Conservation (phyloP, 2,329 filamentous ascomycete species). For the Rutstroemia sp. region DNA sequence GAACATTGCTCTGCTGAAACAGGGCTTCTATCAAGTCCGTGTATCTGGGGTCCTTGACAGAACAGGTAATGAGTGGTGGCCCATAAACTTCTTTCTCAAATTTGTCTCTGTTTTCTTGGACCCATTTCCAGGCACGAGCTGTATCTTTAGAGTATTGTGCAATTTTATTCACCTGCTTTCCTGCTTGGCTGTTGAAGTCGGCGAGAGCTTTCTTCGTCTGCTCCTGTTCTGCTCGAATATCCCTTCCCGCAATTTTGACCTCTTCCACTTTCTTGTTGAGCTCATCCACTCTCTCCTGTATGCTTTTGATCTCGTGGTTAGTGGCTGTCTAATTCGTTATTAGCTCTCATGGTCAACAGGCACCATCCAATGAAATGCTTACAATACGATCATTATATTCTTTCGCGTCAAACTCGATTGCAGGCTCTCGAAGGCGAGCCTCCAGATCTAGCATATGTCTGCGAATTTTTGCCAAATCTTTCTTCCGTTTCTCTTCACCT, state of each 20-base stretch:
- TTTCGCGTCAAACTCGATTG: slow-evolving; percentile 59
- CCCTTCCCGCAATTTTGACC: slow-evolving; percentile 27
- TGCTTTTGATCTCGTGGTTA: slow-evolving; percentile 48
- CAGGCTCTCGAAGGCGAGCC: slow-evolving; percentile 52
- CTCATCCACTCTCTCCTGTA: slow-evolving; percentile 33
- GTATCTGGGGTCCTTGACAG: slow-evolving; percentile 50
- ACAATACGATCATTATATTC: slow-evolving; percentile 69
- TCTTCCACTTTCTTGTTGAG: slow-evolving; percentile 22
- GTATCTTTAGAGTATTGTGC: slow-evolving; percentile 54
- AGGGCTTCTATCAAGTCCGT: slow-evolving; percentile 52
- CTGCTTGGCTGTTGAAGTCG: slow-evolving; percentile 64
- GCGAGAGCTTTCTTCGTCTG: slow-evolving; percentile 42
- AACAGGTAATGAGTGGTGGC: slow-evolving; percentile 58
- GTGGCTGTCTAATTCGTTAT: slow-evolving; percentile 41
- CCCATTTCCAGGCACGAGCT: slow-evolving; percentile 70
- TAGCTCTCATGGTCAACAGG: background rate
- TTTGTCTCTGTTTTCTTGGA: slow-evolving; percentile 57
- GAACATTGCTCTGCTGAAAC: slow-evolving; percentile 44
- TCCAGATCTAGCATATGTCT: slow-evolving; percentile 56
- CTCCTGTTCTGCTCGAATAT: slow-evolving; percentile 33
- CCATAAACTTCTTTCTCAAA: slow-evolving; percentile 59
- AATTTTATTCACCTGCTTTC: slow-evolving; percentile 65
- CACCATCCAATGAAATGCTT: slow-evolving; percentile 30
- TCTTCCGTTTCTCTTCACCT: slow-evolving; percentile 39
- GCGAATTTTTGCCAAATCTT: slow-evolving; percentile 42